Percentiles rank a stretch among this genome's conserved stretches.
phyloP scores from a whole-genome alignment of 805 yeast species.

The Pachysolen tannophilus region DNA sequence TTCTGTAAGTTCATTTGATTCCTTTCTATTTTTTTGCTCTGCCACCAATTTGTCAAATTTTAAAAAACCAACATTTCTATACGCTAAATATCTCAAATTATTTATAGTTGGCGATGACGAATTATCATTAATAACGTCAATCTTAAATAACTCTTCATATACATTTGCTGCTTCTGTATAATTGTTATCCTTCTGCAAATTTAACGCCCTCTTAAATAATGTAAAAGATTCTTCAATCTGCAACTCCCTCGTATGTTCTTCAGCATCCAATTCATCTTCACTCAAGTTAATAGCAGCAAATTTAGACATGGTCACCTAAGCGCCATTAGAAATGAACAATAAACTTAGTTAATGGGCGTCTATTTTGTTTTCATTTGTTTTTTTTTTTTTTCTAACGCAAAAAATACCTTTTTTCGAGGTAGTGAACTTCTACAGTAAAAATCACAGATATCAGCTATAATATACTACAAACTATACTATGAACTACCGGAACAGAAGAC shows the following conservation, averaged over 20 bases:
- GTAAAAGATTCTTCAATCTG: slow-evolving; percentile 84
- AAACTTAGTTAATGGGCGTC: too few relatives aligned
- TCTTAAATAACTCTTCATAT: slow-evolving; percentile 57
- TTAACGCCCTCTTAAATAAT: slow-evolving; percentile 64
- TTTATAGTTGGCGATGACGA: slow-evolving; percentile 56
- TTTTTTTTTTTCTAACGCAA: too few relatives aligned
- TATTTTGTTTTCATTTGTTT: too few relatives aligned
- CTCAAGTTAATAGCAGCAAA: slow-evolving; percentile 75
- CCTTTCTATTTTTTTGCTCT: slow-evolving; percentile 13
- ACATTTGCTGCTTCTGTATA: slow-evolving; percentile 40
- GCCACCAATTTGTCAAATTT: slow-evolving; percentile 35
- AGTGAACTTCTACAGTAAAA: too few relatives aligned
- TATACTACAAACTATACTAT: too few relatives aligned
- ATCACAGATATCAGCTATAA: too few relatives aligned
- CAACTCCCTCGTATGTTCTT: slow-evolving; percentile 85
- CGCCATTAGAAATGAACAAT: too few relatives aligned
- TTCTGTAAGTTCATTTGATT: slow-evolving; percentile 18
- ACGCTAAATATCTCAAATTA: slow-evolving; percentile 65
- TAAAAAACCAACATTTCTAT: slow-evolving; percentile 75
- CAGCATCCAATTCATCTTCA: slow-evolving; percentile 74
- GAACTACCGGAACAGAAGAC: too few relatives aligned
- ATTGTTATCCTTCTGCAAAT: slow-evolving; percentile 43
- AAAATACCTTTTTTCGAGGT: too few relatives aligned
- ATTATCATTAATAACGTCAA: slow-evolving; percentile 52
- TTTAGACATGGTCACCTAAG: too few relatives aligned